A percentile compares a stretch with the other conserved stretches of the same genome.
These are phyloP conservation scores for Fagus sylvatica DNA, from an alignment of 306 rosid genomes.

Conservation along the genomic window DNA sequence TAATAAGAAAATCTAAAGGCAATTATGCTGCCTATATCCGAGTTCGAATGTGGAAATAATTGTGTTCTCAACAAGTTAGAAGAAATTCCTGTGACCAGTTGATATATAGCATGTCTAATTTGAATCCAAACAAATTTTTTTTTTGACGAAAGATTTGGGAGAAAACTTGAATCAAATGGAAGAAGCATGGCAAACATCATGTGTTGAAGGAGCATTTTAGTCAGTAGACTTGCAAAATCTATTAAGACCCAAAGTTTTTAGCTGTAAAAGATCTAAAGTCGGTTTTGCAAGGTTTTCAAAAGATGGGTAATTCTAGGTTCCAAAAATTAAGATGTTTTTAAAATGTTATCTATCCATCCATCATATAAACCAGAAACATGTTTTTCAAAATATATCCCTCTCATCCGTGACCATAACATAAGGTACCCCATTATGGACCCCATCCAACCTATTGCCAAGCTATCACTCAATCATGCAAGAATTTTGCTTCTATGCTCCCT, in stretches of 20 bases:
- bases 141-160: no score
- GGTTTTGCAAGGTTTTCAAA: no score
- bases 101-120: no score
- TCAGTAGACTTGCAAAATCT: neutral
- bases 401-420: neutral
- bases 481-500: neutral
- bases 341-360: neutral
- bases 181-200: neutral
- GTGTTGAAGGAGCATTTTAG: neutral
- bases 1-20: no score
- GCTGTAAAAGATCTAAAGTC: no score
- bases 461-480: slow-evolving; percentile 7
- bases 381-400: neutral
- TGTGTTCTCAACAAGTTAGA: no score
- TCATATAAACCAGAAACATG: no score
- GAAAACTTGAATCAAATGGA: neutral
- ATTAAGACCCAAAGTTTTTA: neutral
- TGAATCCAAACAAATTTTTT: no score
- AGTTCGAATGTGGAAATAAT: no score
- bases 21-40: no score
- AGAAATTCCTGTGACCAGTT: no score
- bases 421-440: slow-evolving; percentile 20
- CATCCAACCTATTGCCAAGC: slow-evolving; percentile 28
- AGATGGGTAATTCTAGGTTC: neutral
- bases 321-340: neutral